phyloP scores from a whole-genome alignment of 202 grass and related monocot species.

The Thinopyrum obtusiflorum region DNA sequence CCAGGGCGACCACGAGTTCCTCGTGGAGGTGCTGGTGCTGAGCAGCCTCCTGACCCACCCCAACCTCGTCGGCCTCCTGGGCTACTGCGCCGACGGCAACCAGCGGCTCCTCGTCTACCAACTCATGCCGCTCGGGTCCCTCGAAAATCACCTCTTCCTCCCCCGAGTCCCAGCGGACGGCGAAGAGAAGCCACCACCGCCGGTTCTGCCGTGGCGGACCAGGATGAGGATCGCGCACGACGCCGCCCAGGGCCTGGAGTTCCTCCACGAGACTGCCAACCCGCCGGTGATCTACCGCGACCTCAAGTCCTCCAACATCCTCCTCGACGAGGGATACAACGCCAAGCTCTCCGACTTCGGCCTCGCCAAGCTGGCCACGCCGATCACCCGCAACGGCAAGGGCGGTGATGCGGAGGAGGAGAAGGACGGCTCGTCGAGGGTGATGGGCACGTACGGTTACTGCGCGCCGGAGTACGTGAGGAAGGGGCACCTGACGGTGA shows the following conservation, averaged over 20 bases:
- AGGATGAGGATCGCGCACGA: slow-evolving; percentile 53
- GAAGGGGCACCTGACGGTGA: slow-evolving; percentile 39
- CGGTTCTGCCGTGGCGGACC: slow-evolving; percentile 13
- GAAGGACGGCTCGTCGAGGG: slow-evolving; percentile 1
- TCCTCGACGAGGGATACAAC: slow-evolving; percentile 33
- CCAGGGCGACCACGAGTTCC: slow-evolving; percentile 59
- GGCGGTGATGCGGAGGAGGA: neutral
- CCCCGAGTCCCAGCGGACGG: neutral
- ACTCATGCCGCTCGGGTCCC: slow-evolving; percentile 42
- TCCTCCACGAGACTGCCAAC: slow-evolving; percentile 39
- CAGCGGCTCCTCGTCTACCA: slow-evolving; percentile 41
- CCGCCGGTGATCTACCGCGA: slow-evolving; percentile 51
- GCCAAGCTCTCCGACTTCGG: slow-evolving; percentile 58
- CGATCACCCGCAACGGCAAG: neutral
- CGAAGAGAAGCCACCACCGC: neutral
- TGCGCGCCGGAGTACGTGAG: slow-evolving; percentile 53
- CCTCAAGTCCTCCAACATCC: slow-evolving; percentile 67
- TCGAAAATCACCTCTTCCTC: slow-evolving; percentile 35
- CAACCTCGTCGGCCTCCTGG: slow-evolving; percentile 44
- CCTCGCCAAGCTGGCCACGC: slow-evolving; percentile 32
- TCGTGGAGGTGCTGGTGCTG: slow-evolving; percentile 54
- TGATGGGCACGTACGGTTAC: slow-evolving; percentile 61
- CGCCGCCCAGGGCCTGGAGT: slow-evolving; percentile 39
- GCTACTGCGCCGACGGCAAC: slow-evolving; percentile 54
- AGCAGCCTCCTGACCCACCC: slow-evolving; percentile 44